Evolutionary conservation across 345 rosid genomes (phyloP).

Genomic region (Pistacia integerrima): DNA sequence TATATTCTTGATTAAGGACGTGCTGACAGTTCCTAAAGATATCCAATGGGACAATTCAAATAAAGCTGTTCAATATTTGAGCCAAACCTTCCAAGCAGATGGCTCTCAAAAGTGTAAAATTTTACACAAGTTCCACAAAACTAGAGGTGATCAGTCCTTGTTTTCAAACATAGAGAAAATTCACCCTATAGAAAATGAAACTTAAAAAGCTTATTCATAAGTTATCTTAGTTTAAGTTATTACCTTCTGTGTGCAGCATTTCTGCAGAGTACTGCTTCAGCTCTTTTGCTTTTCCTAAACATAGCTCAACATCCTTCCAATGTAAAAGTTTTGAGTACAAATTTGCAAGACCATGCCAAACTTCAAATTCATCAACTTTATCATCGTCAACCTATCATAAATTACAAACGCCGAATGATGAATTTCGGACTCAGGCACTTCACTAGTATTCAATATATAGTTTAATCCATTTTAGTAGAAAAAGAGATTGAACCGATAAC

Average conservation of each 20-base stretch:
- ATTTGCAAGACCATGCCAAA: conserved; percentile 89
- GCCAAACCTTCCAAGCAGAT: conserved; percentile 6
- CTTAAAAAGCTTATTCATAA: neutral
- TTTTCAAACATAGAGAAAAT: no score
- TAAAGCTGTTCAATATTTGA: no score
- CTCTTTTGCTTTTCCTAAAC: conserved; percentile 75
- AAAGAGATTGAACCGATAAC: neutral
- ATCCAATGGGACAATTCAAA: no score
- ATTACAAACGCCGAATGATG: conserved; percentile 6
- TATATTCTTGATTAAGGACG: no score
- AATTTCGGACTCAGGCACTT: neutral
- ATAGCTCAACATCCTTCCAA: conserved; percentile 92
- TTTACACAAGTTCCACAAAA: no score
- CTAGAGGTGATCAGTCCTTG: no score
- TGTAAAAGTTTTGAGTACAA: conserved; percentile 79
- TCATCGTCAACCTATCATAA: conserved; percentile 57
- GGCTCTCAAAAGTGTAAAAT: neutral
- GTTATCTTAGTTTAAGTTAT: conserved; percentile 31
- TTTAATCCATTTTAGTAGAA: neutral
- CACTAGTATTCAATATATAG: neutral
- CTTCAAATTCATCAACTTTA: conserved; percentile 79
- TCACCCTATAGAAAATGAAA: neutral
- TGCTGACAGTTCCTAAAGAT: no score
- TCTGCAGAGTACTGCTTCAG: conserved; percentile 72
- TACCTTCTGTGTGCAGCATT: conserved; percentile 80